Evolutionary conservation across 176 grass and related monocot species (phyloP).

Genomic region (Ananas comosus): DNA sequence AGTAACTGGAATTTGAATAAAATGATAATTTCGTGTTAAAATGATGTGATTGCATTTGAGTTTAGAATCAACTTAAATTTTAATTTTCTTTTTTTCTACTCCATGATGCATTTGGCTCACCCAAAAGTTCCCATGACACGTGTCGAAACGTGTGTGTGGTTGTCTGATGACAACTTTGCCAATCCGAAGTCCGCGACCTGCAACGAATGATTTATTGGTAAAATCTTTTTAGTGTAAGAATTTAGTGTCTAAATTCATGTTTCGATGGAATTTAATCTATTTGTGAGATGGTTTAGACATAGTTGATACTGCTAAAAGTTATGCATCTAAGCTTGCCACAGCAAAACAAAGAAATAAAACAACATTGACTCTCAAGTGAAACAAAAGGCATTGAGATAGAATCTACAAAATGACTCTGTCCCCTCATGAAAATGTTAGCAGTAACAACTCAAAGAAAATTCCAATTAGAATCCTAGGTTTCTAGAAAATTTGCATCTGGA

Average conservation of each 20-base stretch:
- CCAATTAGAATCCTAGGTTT: background rate
- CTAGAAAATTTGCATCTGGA: background rate
- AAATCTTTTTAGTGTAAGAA: background rate
- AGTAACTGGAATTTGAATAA: slow-evolving; percentile 9
- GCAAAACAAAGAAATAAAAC: too few species aligned
- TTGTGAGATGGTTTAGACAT: too few species aligned
- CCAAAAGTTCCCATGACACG: slow-evolving; percentile 80
- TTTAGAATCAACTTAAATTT: background rate
- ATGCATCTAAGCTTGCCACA: too few species aligned
- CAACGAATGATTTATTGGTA: background rate
- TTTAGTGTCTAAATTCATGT: background rate
- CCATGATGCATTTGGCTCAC: slow-evolving; percentile 15
- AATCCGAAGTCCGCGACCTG: slow-evolving; percentile 75
- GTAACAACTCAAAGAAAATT: background rate
- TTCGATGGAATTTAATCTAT: background rate
- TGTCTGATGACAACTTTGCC: slow-evolving; percentile 50
- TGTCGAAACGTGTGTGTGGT: slow-evolving; percentile 54
- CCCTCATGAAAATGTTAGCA: too few species aligned
- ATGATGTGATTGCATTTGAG: background rate
- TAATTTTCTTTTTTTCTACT: background rate
- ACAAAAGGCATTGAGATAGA: too few species aligned
- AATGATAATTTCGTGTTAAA: background rate
- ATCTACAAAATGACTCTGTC: too few species aligned
- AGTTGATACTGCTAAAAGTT: too few species aligned
- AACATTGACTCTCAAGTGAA: too few species aligned